Base-by-base conservation (phyloP, 257 asterid genomes). In the Solanum arcanum region DNA sequence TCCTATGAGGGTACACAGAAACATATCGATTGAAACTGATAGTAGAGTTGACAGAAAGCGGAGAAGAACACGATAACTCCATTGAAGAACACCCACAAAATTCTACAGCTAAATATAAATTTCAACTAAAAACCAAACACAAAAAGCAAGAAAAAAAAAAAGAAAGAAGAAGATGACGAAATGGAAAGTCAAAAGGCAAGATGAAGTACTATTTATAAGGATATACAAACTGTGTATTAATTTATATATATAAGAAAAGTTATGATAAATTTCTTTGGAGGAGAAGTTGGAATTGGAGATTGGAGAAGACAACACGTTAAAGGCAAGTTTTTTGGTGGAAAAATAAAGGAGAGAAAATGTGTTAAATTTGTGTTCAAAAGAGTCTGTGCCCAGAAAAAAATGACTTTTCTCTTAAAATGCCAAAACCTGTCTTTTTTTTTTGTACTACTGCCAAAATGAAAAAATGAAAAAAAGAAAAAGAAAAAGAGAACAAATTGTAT, bases 51-150 rank as follows among this genome's bases (percentile, higher is more conserved):
- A 94, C 96, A 21, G 98, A 91, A 70, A 96, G 89, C 70, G 98
- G 98, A 87, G 98, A 92, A 47, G 98, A 94, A 83, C 93, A 92
- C 4, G 98, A 92, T 41, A 92, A 77, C 83, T 95, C 96, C 97
- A 95, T 91, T 42, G 64, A 56, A 72, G 52, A 85, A 18, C 31
- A 62, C 41, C 87, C 39, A 49, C 21, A 33, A 25, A 47, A 7
- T 9, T 47, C 69, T 46, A 4, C 35, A 86, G 42, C 4, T 20
- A 21, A 46, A 59, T 47, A 70, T 77, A 46, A 15, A 85, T 15
- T 68, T 20, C 41, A 66, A 70, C 64, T 33, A 27, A 62, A 59
- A 12, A 46, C 18, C 64, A 44, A 44, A 27, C 15, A 44, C 42
- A 6, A 64, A 39, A 60, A 16, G 2, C 12, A 21, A 39, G 14